phyloP scores from a whole-genome alignment of 2,329 filamentous ascomycete genomes.

The Clarireedia homoeocarpa region DNA sequence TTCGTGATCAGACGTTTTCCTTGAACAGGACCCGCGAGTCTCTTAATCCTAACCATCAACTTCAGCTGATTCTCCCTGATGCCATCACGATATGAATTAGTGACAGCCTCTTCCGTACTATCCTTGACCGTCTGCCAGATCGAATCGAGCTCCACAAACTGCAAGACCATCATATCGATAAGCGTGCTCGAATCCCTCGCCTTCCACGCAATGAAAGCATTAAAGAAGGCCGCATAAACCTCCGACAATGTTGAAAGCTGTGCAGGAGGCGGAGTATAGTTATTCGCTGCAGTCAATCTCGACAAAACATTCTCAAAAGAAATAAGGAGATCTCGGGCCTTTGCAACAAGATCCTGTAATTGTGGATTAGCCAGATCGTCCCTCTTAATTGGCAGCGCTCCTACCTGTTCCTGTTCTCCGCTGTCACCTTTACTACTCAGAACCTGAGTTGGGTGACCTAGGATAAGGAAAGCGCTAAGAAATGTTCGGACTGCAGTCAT shows the following conservation, averaged over 20 bases:
- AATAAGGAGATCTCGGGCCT: constrained; percentile 69
- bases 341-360: constrained; percentile 64
- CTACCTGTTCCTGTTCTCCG: constrained; percentile 50
- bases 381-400: constrained; percentile 38
- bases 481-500: constrained; percentile 69
- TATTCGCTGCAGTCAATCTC: constrained; percentile 57
- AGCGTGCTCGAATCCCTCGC: constrained; percentile 70
- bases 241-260: constrained; percentile 57
- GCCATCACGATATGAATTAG: constrained; percentile 69
- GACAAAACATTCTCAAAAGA: constrained; percentile 69
- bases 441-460: constrained; percentile 71
- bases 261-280: constrained; percentile 56
- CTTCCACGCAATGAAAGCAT: constrained; percentile 79
- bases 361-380: constrained; percentile 54
- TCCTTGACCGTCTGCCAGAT: constrained; percentile 81
- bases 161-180: constrained; percentile 77
- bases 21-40: constrained; percentile 61
- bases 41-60: constrained; percentile 72
- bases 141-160: constrained; percentile 76
- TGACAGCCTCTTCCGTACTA: constrained; percentile 63
- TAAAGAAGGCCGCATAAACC: constrained; percentile 65
- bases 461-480: constrained; percentile 70
- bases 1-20: constrained; percentile 68
- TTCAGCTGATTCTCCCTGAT: constrained; percentile 76
- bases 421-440: constrained; percentile 62